A percentile compares a stretch with the other conserved stretches of the same genome.
phyloP scores from a whole-genome alignment of 192 early-diverging fungal genomes.

The Coemansia sp. region DNA sequence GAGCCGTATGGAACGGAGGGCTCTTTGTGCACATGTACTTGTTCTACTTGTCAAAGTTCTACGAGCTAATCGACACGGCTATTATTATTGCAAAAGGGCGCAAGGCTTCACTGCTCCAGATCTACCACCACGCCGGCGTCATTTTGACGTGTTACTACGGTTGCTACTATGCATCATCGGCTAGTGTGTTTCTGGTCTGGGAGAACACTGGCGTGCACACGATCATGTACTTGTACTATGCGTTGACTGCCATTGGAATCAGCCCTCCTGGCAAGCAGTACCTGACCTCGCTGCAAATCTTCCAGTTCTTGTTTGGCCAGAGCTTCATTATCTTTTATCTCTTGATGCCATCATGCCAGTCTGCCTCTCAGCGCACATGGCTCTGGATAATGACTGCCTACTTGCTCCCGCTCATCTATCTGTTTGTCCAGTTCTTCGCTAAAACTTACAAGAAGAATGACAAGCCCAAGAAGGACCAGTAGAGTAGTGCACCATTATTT shows the following conservation, averaged over 20 bases:
- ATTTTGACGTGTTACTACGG: constrained; percentile 81
- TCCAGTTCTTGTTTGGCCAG: constrained; percentile 78
- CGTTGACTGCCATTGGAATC: constrained; percentile 67
- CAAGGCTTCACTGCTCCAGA: constrained; percentile 73
- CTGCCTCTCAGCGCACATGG: constrained; percentile 59
- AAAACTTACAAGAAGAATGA: constrained; percentile 60
- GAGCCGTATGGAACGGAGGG: constrained; percentile 65
- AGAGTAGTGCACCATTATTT: background rate
- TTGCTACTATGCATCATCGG: constrained; percentile 66
- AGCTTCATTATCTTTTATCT: constrained; percentile 64
- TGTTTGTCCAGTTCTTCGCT: constrained; percentile 80
- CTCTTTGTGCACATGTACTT: constrained; percentile 76
- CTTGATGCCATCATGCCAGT: constrained; percentile 60
- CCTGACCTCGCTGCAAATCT: constrained; percentile 80
- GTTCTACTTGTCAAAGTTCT: constrained; percentile 86
- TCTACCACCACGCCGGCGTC: constrained; percentile 84
- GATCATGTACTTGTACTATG: constrained; percentile 86
- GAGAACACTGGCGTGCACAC: constrained; percentile 83
- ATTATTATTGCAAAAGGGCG: constrained; percentile 78
- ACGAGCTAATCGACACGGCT: constrained; percentile 80
- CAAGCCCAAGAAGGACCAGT: constrained; percentile 21
- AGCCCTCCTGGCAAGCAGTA: constrained; percentile 80
- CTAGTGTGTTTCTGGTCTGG: constrained; percentile 77
- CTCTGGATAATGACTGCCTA: constrained; percentile 67
- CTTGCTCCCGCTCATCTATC: constrained; percentile 71